Evolutionary conservation across 2,329 filamentous ascomycete genomes (phyloP).

Genomic region (Pseudocercospora musae): DNA sequence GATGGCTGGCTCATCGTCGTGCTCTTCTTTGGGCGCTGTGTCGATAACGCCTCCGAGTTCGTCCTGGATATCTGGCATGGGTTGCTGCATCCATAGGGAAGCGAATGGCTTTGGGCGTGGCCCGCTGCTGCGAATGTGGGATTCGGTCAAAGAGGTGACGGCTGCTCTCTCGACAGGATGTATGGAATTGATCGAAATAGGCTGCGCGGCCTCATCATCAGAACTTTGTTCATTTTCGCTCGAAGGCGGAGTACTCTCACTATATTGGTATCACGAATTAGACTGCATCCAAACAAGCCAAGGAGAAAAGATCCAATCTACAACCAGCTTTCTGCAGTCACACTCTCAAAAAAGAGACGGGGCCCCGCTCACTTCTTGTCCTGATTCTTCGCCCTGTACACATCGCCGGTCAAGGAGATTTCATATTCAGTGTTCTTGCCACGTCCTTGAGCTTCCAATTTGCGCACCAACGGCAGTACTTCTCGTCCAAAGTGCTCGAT

Average conservation of each 20-base stretch:
- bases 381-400: constrained; percentile 38
- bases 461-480: constrained; percentile 48
- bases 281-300: constrained; percentile 4
- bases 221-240: too few relatives aligned
- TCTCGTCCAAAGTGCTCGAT: constrained; percentile 49
- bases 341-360: not conserved
- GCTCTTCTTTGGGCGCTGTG: too few relatives aligned
- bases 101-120: not conserved
- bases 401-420: constrained; percentile 47
- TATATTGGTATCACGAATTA: constrained; percentile 12
- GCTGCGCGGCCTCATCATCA: too few relatives aligned
- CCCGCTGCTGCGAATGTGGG: too few relatives aligned
- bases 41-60: not conserved
- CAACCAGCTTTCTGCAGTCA: not conserved
- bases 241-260: not conserved
- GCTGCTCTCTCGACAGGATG: too few relatives aligned
- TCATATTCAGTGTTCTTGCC: constrained; percentile 49
- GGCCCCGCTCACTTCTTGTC: constrained; percentile 23
- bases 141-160: too few relatives aligned
- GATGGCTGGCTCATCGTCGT: too few relatives aligned
- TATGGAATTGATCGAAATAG: too few relatives aligned
- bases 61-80: not conserved
- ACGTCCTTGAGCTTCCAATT: constrained; percentile 48
- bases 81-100: not conserved
- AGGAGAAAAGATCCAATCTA: not conserved